Percentiles rank a stretch among this genome's conserved stretches.
Evolutionary conservation across 768 basidiomycete genomes (phyloP).

Genomic region (Naganishia randhawae): DNA sequence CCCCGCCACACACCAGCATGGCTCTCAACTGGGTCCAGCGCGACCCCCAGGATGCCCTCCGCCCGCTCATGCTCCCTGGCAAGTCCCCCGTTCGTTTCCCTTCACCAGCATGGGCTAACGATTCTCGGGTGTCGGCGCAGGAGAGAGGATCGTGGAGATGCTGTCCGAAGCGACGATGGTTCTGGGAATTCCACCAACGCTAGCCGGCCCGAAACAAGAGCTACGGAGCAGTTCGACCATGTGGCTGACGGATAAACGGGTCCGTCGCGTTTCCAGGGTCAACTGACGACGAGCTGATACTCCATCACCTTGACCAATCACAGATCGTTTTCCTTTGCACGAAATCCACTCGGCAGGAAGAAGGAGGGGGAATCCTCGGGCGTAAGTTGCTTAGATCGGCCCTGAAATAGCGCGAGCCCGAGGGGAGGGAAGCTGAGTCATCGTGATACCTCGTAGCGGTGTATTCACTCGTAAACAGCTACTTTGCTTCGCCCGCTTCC

Average conservation of each 20-base stretch:
- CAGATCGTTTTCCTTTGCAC: conserved; percentile 4
- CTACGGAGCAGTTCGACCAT: neutral
- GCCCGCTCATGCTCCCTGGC: neutral
- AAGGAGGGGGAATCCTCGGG: neutral
- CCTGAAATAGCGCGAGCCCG: too few relatives aligned
- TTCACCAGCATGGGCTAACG: neutral
- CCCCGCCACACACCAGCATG: neutral
- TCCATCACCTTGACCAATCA: neutral
- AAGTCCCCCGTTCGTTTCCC: neutral
- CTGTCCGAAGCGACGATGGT: neutral
- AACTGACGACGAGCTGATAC: neutral
- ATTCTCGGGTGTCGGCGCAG: neutral
- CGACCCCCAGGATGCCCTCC: neutral
- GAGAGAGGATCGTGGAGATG: neutral
- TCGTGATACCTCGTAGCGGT: neutral
- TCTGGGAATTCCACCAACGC: conserved; percentile 2
- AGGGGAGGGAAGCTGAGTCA: too few relatives aligned
- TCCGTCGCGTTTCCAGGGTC: neutral
- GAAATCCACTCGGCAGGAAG: neutral
- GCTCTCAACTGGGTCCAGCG: conserved; percentile 11
- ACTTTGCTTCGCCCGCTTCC: neutral
- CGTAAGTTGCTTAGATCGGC: neutral
- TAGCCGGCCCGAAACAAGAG: conserved; percentile 6
- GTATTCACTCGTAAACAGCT: conserved; percentile 1
- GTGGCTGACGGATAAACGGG: conserved; percentile 20